A percentile compares a stretch with the other conserved stretches of the same genome.
These are phyloP conservation scores for Discostella stelligera DNA, from an alignment of 352 stramenopile species.

Conservation along the genomic window DNA sequence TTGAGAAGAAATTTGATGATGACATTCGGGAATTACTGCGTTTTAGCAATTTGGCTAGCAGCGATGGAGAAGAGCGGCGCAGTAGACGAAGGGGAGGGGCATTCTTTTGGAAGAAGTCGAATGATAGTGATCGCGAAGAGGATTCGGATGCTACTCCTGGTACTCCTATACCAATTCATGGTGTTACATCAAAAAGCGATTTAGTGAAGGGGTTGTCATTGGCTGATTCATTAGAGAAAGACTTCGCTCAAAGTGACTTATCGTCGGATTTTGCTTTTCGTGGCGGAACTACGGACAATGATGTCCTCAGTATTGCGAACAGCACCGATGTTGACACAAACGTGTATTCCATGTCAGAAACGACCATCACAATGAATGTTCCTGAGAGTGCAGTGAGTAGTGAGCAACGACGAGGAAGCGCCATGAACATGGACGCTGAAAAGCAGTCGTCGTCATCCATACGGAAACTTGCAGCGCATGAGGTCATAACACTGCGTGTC, in stretches of 20 bases:
- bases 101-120: conserved; percentile 35
- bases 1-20: conserved; percentile 56
- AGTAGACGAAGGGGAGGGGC: conserved; percentile 27
- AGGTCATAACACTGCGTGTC: conserved; percentile 37
- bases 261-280: conserved; percentile 1
- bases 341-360: conserved; percentile 8
- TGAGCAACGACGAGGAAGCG: neutral
- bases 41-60: conserved; percentile 25
- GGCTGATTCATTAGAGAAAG: neutral
- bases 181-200: neutral
- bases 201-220: neutral
- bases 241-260: neutral
- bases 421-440: neutral
- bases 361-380: neutral
- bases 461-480: conserved; percentile 33
- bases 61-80: conserved; percentile 18
- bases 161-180: neutral
- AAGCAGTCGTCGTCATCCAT: neutral
- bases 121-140: neutral
- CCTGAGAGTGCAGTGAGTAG: neutral
- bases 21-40: conserved; percentile 47
- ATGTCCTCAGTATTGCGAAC: neutral
- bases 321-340: neutral
- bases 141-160: neutral
- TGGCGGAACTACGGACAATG: conserved; percentile 14